Evolutionary conservation across 2,329 filamentous ascomycete species (phyloP).

Genomic region (Bipolaris victoriae): DNA sequence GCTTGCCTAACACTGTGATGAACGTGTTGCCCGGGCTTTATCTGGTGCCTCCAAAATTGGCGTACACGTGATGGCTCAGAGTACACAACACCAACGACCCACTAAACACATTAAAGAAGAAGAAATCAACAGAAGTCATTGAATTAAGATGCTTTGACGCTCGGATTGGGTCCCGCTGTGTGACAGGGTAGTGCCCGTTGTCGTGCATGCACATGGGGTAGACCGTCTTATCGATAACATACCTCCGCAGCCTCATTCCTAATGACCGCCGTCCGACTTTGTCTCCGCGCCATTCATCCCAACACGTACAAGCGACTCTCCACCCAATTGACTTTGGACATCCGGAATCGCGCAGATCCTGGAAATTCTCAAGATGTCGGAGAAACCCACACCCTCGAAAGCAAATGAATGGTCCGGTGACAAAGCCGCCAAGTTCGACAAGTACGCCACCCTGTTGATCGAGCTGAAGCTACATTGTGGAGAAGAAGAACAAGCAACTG

Average conservation of each 20-base stretch:
- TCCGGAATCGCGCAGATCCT: not conserved
- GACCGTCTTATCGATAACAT: constrained; percentile 20
- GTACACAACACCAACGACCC: not conserved
- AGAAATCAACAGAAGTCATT: not conserved
- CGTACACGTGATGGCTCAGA: not conserved
- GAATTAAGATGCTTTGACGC: not conserved
- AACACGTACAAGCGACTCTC: not conserved
- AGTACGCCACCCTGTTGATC: constrained; percentile 32
- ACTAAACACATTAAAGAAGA: not conserved
- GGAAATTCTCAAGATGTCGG: constrained; percentile 7
- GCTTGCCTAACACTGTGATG: too few relatives aligned
- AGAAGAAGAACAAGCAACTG: constrained; percentile 5
- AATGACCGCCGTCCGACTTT: not conserved
- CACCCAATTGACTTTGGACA: not conserved
- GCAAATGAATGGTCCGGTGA: constrained; percentile 31
- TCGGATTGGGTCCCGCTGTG: not conserved
- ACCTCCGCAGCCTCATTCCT: constrained; percentile 8
- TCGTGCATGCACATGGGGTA: not conserved
- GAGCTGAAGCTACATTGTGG: not conserved
- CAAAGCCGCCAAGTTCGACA: constrained; percentile 50
- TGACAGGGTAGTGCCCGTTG: not conserved
- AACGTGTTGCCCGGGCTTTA: not conserved
- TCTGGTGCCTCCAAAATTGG: not conserved
- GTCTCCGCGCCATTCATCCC: not conserved
- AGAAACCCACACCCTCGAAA: constrained; percentile 22